Evolutionary conservation across 805 yeast species (phyloP).

Genomic region (Candida easanensis): DNA sequence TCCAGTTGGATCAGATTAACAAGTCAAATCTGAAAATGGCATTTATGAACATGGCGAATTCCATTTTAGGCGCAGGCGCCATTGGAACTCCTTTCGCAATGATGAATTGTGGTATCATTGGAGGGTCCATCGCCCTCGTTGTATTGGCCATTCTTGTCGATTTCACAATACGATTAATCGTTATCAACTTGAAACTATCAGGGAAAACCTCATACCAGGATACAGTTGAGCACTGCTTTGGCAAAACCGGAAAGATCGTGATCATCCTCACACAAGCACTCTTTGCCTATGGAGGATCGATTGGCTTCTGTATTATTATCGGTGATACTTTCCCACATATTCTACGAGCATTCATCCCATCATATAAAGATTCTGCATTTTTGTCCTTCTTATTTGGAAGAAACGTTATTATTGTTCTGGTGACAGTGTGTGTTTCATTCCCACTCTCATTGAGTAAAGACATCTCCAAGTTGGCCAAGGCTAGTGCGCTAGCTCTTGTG

Average conservation of each 20-base stretch:
- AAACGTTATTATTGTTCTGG: conserved; percentile 65
- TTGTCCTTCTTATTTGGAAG: conserved; percentile 59
- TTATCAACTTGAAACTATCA: conserved; percentile 74
- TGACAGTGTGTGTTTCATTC: conserved; percentile 70
- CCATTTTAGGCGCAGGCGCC: conserved; percentile 93
- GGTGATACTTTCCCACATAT: conserved; percentile 97
- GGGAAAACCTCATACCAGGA: conserved; percentile 81
- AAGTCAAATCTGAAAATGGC: conserved; percentile 77
- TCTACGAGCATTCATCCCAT: conserved; percentile 59
- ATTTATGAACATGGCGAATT: conserved; percentile 95
- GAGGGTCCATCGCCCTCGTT: conserved; percentile 63
- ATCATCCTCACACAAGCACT: conserved; percentile 77
- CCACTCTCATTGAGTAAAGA: conserved; percentile 81
- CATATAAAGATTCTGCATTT: conserved; percentile 30
- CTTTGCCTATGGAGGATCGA: conserved; percentile 92
- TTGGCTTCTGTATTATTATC: conserved; percentile 91
- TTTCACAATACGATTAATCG: conserved; percentile 82
- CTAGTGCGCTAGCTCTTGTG: conserved; percentile 79
- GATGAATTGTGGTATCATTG: conserved; percentile 71
- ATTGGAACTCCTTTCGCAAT: conserved; percentile 93
- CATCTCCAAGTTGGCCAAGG: conserved; percentile 82
- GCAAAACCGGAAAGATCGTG: conserved; percentile 62
- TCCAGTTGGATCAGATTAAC: conserved; percentile 18
- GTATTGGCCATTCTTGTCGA: conserved; percentile 71
- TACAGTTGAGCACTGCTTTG: conserved; percentile 78